phyloP scores from a whole-genome alignment of 148 eudicot species.

The Nepenthes mirabilis region DNA sequence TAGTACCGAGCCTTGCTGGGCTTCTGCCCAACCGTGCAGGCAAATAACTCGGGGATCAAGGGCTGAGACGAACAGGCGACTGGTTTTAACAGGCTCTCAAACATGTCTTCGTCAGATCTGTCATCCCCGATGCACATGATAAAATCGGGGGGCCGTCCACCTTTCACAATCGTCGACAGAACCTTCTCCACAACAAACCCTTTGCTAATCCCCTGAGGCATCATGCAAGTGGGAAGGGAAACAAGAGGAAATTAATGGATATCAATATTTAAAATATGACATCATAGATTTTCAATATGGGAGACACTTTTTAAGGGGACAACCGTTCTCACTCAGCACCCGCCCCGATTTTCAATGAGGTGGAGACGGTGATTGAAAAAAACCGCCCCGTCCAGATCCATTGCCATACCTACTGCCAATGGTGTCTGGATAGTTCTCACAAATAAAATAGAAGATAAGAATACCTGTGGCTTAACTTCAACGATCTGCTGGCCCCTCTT shows the following conservation, averaged over 20 bases:
- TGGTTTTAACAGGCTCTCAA: slow-evolving; percentile 44
- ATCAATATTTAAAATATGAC: neutral
- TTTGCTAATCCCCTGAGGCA: slow-evolving; percentile 64
- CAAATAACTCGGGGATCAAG: slow-evolving; percentile 41
- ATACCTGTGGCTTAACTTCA: slow-evolving; percentile 83
- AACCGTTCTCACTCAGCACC: no score
- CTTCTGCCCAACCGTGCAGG: slow-evolving; percentile 84
- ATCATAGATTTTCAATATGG: no score
- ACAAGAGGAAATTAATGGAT: neutral
- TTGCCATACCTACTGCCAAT: no score
- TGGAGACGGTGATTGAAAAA: no score
- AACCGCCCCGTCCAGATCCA: no score
- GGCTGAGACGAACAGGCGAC: slow-evolving; percentile 23
- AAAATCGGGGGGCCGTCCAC: slow-evolving; percentile 49
- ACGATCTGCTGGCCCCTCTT: slow-evolving; percentile 65
- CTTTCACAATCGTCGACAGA: slow-evolving; percentile 25
- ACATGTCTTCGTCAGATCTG: slow-evolving; percentile 90
- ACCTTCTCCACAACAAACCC: slow-evolving; percentile 63
- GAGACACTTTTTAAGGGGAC: no score
- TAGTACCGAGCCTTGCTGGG: slow-evolving; percentile 88
- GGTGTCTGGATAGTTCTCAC: no score
- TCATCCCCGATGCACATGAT: slow-evolving; percentile 78
- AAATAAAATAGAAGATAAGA: neutral
- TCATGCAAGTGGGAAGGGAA: slow-evolving; percentile 1
- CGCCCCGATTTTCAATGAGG: no score